Conservation (phyloP, 129 eudicot species). For the Tagetes patula region DNA sequence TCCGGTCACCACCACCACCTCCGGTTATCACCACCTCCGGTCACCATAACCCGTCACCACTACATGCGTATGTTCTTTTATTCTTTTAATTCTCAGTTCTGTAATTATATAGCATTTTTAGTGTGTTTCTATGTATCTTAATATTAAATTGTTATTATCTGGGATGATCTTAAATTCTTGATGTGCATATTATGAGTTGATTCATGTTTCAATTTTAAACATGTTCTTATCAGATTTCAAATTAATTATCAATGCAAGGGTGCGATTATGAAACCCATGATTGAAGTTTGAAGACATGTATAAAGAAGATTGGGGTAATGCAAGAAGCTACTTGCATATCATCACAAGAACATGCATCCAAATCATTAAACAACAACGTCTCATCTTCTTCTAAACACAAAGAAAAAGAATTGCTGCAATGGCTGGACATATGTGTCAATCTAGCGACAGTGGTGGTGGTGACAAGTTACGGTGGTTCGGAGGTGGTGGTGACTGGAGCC, state of each 20-base stretch:
- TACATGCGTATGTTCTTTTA: too few species aligned
- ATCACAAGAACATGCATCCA: constrained; percentile 39
- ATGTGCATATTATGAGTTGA: not conserved
- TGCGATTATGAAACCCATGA: constrained; percentile 98
- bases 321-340: constrained; percentile 45
- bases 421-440: constrained; percentile 21
- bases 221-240: constrained; percentile 66
- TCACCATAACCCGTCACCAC: too few species aligned
- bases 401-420: constrained; percentile 47
- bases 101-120: not conserved
- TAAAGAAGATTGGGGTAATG: constrained; percentile 82
- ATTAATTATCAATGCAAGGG: constrained; percentile 98
- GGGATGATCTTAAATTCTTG: constrained; percentile 7
- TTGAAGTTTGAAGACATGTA: constrained; percentile 72
- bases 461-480: too few species aligned
- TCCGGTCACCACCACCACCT: too few species aligned
- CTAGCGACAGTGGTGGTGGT: constrained; percentile 3
- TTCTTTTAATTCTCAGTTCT: not conserved
- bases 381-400: constrained; percentile 51
- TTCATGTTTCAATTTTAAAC: constrained; percentile 9
- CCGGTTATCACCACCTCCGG: too few species aligned
- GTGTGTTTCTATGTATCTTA: constrained; percentile 4
- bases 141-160: constrained; percentile 20
- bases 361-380: constrained; percentile 36
- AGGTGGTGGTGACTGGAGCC: too few species aligned